Evolutionary conservation across 306 rosid genomes (phyloP).

Genomic region (Quillaja saponaria): DNA sequence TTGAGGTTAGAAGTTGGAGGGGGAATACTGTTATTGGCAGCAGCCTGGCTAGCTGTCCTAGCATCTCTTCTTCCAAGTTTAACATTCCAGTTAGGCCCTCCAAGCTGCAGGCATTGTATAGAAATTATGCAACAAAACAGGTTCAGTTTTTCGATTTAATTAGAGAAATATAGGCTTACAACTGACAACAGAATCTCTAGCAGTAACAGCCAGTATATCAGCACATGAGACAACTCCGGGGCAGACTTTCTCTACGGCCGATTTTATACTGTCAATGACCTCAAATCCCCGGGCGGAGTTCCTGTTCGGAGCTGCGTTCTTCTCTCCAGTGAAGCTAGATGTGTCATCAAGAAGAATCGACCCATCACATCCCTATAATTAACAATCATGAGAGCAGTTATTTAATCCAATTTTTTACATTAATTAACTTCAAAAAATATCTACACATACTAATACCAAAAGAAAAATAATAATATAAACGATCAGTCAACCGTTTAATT

Average conservation of each 20-base stretch:
- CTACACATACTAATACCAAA: no score
- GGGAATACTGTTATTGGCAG: conserved; percentile 74
- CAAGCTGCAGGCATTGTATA: conserved; percentile 48
- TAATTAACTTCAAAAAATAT: neutral
- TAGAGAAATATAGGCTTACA: conserved; percentile 32
- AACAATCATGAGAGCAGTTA: neutral
- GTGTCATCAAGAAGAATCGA: conserved; percentile 82
- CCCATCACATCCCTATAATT: conserved; percentile 85
- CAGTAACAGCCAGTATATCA: conserved; percentile 65
- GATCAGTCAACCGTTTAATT: no score
- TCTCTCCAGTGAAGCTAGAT: conserved; percentile 70
- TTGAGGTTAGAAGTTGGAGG: conserved; percentile 61
- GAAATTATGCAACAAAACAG: neutral
- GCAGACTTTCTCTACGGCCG: conserved; percentile 64
- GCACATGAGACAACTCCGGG: conserved; percentile 85
- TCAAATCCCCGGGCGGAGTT: conserved; percentile 81
- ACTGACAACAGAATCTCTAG: conserved; percentile 70
- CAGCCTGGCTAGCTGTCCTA: conserved; percentile 58
- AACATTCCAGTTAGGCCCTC: conserved; percentile 80
- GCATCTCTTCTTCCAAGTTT: conserved; percentile 91
- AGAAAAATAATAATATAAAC: no score
- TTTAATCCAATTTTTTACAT: no score
- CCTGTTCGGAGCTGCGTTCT: conserved; percentile 59
- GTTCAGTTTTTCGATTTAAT: neutral
- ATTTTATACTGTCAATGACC: conserved; percentile 72